These are phyloP conservation scores for Solanum arcanum DNA, from an alignment of 257 asterid species.

Conservation along the genomic window DNA sequence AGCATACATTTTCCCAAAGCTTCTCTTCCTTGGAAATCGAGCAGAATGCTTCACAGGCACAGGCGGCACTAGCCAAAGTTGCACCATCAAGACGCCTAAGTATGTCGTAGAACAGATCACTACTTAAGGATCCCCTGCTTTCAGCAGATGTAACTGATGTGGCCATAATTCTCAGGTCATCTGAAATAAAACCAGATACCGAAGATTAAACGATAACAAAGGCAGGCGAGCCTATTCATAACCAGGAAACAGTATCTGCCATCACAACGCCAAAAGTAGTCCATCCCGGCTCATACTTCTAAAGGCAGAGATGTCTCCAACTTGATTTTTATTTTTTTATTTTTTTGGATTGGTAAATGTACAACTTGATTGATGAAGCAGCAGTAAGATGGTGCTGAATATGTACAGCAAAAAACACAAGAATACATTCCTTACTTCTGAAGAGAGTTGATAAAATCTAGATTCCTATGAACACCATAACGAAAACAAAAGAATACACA, in stretches of 20 bases:
- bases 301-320: neutral
- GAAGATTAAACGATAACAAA: neutral
- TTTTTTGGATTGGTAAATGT: neutral
- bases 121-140: constrained; percentile 49
- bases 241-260: neutral
- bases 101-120: constrained; percentile 71
- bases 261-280: neutral
- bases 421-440: neutral
- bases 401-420: neutral
- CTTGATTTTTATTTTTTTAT: neutral
- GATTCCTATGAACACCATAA: neutral
- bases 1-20: constrained; percentile 72
- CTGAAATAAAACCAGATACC: constrained; percentile 21
- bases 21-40: constrained; percentile 77
- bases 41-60: constrained; percentile 68
- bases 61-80: constrained; percentile 76
- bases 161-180: constrained; percentile 16
- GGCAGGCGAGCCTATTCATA: neutral
- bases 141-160: constrained; percentile 40
- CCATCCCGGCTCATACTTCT: neutral
- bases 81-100: constrained; percentile 88
- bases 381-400: neutral
- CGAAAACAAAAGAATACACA: neutral
- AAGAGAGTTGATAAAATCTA: neutral
- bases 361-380: neutral